Percentiles rank a stretch among this genome's conserved stretches.
Evolutionary conservation across 2,329 filamentous ascomycete species (phyloP).

Genomic region (Blastomyces parvus): DNA sequence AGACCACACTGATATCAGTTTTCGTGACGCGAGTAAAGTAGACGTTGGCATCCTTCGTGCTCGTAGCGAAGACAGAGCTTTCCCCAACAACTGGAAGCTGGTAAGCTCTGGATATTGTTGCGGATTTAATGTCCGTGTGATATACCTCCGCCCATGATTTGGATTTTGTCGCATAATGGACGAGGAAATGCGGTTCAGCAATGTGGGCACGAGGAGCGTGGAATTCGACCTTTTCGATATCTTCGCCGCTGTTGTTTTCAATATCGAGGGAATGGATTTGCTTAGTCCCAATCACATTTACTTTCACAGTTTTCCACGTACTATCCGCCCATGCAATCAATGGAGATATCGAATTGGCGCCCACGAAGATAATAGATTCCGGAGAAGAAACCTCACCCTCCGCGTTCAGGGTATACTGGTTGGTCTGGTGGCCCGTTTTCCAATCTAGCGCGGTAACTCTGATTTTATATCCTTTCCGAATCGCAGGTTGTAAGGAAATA

Average conservation of each 20-base stretch:
- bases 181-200: conserved; percentile 71
- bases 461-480: conserved; percentile 60
- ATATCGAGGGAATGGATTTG: conserved; percentile 31
- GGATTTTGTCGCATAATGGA: conserved; percentile 62
- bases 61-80: conserved; percentile 66
- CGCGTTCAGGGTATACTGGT: conserved; percentile 61
- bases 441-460: conserved; percentile 66
- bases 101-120: conserved; percentile 65
- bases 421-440: conserved; percentile 59
- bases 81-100: conserved; percentile 63
- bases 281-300: conserved; percentile 38
- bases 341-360: conserved; percentile 33
- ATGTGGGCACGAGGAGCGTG: conserved; percentile 65
- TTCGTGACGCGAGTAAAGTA: conserved; percentile 79
- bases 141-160: conserved; percentile 79
- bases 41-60: conserved; percentile 67
- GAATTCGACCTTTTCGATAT: conserved; percentile 50
- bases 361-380: conserved; percentile 33
- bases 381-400: conserved; percentile 57
- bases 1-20: conserved; percentile 63
- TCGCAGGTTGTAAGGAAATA: conserved; percentile 60
- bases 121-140: conserved; percentile 64
- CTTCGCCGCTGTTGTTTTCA: conserved; percentile 32
- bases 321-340: conserved; percentile 40
- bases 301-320: conserved; percentile 34